Conservation (phyloP, 2,329 filamentous ascomycete species). For the Graphium sp. region DNA sequence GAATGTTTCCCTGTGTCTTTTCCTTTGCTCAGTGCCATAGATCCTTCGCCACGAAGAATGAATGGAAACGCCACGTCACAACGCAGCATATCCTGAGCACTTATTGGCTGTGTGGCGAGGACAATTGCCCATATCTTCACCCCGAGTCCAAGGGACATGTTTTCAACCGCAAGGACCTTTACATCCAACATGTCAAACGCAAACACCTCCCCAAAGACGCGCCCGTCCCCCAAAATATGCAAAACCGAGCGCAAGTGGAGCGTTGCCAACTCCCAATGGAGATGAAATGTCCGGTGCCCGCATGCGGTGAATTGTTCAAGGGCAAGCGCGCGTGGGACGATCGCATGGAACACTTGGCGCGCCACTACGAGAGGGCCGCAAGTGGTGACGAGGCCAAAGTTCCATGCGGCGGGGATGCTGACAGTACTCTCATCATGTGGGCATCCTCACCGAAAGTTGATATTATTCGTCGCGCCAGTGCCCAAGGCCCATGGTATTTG, state of each 20-base stretch:
- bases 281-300: slow-evolving; percentile 42
- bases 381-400: slow-evolving; percentile 8
- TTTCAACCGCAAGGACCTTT: slow-evolving; percentile 88
- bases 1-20: slow-evolving; percentile 52
- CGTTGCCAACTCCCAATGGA: slow-evolving; percentile 43
- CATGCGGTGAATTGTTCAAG: slow-evolving; percentile 43
- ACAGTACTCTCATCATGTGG: slow-evolving; percentile 15
- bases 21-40: slow-evolving; percentile 57
- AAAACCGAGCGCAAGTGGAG: slow-evolving; percentile 38
- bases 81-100: slow-evolving; percentile 63
- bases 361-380: slow-evolving; percentile 49
- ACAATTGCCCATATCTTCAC: slow-evolving; percentile 25
- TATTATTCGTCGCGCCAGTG: slow-evolving; percentile 10
- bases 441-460: slow-evolving; percentile 13
- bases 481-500: slow-evolving; percentile 10
- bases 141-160: slow-evolving; percentile 22
- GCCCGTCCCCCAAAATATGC: slow-evolving; percentile 23
- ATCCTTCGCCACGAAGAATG: slow-evolving; percentile 69
- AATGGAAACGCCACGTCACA: slow-evolving; percentile 82
- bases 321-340: slow-evolving; percentile 58
- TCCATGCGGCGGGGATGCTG: slow-evolving; percentile 15
- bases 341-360: slow-evolving; percentile 74
- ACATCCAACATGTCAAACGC: slow-evolving; percentile 71
- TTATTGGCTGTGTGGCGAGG: slow-evolving; percentile 62
- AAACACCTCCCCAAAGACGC: slow-evolving; percentile 52